Conservation (phyloP, 257 asterid species). For the Schizonepeta tenuifolia region DNA sequence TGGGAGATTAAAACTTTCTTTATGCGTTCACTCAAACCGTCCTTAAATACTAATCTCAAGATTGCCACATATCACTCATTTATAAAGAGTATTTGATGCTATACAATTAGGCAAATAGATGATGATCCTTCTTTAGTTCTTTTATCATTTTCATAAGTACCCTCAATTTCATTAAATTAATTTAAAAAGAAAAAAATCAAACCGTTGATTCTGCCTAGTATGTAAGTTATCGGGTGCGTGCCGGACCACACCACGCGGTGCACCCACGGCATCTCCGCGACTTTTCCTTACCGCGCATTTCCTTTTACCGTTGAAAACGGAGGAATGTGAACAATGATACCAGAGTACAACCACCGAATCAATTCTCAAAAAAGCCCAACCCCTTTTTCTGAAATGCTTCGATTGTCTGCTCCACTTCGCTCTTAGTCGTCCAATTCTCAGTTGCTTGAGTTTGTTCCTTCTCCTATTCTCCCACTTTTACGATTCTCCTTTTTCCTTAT, state of each 20-base stretch:
- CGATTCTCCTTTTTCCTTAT: constrained; percentile 23
- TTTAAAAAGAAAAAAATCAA: no score
- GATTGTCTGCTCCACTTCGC: constrained; percentile 31
- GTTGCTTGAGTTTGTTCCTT: constrained; percentile 31
- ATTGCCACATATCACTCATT: no score
- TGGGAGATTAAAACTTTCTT: no score
- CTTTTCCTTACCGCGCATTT: constrained; percentile 1
- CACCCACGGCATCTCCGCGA: constrained; percentile 24
- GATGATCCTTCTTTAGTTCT: no score
- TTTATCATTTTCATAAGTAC: no score
- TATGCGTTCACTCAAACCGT: no score
- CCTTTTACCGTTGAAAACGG: constrained; percentile 22
- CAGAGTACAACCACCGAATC: background rate
- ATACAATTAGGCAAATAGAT: no score
- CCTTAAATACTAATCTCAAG: no score
- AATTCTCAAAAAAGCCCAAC: constrained; percentile 32
- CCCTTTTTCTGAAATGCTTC: constrained; percentile 12
- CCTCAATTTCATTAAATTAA: no score
- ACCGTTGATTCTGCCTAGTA: no score
- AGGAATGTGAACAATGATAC: constrained; percentile 15
- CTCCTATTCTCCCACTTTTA: constrained; percentile 23
- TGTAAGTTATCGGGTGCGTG: background rate
- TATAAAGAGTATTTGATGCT: no score
- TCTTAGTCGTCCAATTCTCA: constrained; percentile 2
- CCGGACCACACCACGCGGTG: background rate